Percentiles rank a stretch among this genome's conserved stretches.
phyloP scores from a whole-genome alignment of 371 early-diverging fungal genomes.

The Mortierella sp. region DNA sequence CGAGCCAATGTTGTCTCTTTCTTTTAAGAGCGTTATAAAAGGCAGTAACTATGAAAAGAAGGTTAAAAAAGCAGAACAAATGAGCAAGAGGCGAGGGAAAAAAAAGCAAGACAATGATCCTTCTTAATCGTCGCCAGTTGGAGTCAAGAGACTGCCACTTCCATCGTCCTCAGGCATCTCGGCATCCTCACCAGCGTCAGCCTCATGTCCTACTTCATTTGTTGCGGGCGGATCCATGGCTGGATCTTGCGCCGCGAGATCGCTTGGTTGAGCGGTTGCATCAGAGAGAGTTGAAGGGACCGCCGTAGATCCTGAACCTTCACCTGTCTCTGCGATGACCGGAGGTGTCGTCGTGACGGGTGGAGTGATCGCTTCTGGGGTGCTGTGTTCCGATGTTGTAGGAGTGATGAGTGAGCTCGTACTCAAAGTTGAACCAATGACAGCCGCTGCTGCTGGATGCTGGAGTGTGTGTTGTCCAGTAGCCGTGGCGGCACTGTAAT shows the following conservation, averaged over 20 bases:
- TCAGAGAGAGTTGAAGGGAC: background rate
- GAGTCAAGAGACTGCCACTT: constrained; percentile 41
- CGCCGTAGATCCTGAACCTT: background rate
- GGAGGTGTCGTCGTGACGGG: background rate
- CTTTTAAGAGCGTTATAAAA: no score
- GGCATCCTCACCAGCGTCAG: background rate
- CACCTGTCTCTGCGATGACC: background rate
- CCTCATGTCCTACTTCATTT: background rate
- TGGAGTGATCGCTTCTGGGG: constrained; percentile 4
- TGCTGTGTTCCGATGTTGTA: constrained; percentile 11
- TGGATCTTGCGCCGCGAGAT: background rate
- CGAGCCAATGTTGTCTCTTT: no score
- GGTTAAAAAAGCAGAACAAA: background rate
- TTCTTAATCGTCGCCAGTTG: constrained; percentile 37
- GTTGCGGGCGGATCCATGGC: background rate
- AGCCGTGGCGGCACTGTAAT: background rate
- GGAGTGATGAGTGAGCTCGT: constrained; percentile 18
- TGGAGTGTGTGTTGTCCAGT: background rate
- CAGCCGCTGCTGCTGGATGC: background rate
- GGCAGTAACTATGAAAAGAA: no score
- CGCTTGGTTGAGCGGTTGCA: background rate
- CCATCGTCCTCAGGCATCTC: constrained; percentile 27
- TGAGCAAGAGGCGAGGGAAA: background rate
- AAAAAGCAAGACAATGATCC: background rate
- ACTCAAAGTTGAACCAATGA: background rate